These are phyloP conservation scores for Forsythia viridissima DNA, from an alignment of 257 asterid genomes.

Conservation along the genomic window DNA sequence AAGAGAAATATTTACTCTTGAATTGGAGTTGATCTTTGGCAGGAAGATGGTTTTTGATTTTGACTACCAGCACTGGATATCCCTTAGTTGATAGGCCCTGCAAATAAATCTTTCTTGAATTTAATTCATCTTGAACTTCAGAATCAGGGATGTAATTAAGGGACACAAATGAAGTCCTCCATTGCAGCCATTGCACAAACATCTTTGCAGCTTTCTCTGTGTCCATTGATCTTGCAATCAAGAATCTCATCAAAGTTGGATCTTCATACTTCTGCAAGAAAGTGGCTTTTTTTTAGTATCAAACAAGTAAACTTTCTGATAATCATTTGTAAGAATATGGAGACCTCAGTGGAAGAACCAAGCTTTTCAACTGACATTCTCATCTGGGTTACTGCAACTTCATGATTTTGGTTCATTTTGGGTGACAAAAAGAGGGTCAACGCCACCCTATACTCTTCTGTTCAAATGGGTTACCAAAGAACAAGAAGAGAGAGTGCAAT, in stretches of 20 bases:
- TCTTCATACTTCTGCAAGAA: conserved; percentile 55
- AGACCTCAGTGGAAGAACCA: conserved; percentile 63
- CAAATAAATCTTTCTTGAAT: conserved; percentile 48
- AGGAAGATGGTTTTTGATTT: conserved; percentile 52
- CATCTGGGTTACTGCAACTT: conserved; percentile 53
- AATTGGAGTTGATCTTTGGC: conserved; percentile 81
- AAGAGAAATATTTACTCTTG: conserved; percentile 49
- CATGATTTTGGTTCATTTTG: conserved; percentile 40
- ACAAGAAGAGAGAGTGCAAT: not conserved
- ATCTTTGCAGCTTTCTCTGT: conserved; percentile 75
- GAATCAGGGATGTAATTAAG: conserved; percentile 52
- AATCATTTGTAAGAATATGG: not conserved
- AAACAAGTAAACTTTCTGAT: not conserved
- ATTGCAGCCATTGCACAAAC: conserved; percentile 78
- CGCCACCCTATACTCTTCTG: not conserved
- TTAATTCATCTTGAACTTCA: conserved; percentile 58
- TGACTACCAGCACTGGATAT: conserved; percentile 47
- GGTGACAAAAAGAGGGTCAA: not conserved
- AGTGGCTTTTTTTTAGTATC: not conserved
- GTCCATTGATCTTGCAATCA: conserved; percentile 90
- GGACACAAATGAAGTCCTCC: conserved; percentile 79
- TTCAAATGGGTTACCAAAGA: not conserved
- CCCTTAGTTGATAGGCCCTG: conserved; percentile 62
- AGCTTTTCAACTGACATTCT: conserved; percentile 64
- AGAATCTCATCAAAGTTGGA: conserved; percentile 66